Evolutionary conservation across 2,329 filamentous ascomycete species (phyloP).

Genomic region (Nannizziopsis barbatae): DNA sequence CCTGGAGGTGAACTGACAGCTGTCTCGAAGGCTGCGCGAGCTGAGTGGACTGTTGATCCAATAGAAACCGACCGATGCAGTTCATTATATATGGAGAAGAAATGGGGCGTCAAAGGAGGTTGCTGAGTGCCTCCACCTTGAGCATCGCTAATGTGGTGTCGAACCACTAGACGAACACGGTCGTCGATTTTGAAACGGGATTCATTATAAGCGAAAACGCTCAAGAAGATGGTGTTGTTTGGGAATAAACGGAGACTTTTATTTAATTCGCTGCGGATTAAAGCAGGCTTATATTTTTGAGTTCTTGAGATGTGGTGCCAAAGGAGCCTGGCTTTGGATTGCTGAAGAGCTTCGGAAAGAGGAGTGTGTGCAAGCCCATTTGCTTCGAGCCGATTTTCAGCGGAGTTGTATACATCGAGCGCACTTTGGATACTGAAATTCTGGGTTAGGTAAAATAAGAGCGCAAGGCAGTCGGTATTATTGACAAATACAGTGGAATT

Average conservation of each 20-base stretch:
- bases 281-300: slow-evolving; percentile 55
- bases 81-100: slow-evolving; percentile 48
- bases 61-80: slow-evolving; percentile 35
- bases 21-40: slow-evolving; percentile 46
- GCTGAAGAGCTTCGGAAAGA: slow-evolving; percentile 52
- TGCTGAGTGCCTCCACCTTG: not conserved
- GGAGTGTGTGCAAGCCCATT: slow-evolving; percentile 29
- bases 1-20: slow-evolving; percentile 31
- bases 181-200: slow-evolving; percentile 62
- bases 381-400: slow-evolving; percentile 34
- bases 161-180: slow-evolving; percentile 57
- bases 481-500: slow-evolving; percentile 41
- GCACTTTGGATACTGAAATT: slow-evolving; percentile 26
- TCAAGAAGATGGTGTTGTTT: slow-evolving; percentile 63
- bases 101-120: slow-evolving; percentile 29
- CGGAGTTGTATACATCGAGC: slow-evolving; percentile 33
- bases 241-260: slow-evolving; percentile 56
- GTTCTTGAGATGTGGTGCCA: slow-evolving; percentile 52
- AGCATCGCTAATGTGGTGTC: slow-evolving; percentile 28
- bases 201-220: slow-evolving; percentile 63
- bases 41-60: slow-evolving; percentile 41
- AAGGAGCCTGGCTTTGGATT: slow-evolving; percentile 56
- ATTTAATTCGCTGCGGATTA: slow-evolving; percentile 52
- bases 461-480: slow-evolving; percentile 50
- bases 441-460: slow-evolving; percentile 56